phyloP scores from a whole-genome alignment of 192 early-diverging fungal species.

The Gamsiella multidivaricata region DNA sequence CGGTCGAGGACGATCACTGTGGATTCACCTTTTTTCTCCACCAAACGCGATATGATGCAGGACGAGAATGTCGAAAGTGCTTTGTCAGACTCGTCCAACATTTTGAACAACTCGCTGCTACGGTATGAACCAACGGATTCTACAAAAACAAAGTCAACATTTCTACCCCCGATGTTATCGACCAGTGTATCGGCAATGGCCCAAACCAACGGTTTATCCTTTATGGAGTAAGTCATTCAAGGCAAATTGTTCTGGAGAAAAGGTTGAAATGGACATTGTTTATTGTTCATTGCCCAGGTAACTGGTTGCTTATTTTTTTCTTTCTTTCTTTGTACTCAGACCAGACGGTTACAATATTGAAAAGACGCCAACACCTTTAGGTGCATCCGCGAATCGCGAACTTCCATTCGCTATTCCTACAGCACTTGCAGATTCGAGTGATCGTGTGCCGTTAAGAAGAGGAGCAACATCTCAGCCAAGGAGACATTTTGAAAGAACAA shows the following conservation, averaged over 20 bases:
- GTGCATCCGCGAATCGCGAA: neutral
- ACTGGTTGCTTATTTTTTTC: too few relatives aligned
- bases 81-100: constrained; percentile 1
- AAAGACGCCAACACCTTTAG: neutral
- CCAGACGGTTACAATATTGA: neutral
- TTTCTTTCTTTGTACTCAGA: neutral
- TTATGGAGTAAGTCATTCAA: neutral
- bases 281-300: too few relatives aligned
- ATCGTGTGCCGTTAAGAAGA: constrained; percentile 19
- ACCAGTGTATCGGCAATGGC: neutral
- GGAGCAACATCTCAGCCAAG: neutral
- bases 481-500: constrained; percentile 13
- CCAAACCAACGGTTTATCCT: neutral
- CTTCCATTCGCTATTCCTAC: neutral
- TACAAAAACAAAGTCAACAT: neutral
- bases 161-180: neutral
- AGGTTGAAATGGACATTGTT: too few relatives aligned
- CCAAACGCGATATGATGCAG: constrained; percentile 1
- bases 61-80: constrained; percentile 12
- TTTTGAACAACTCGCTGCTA: neutral
- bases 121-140: neutral
- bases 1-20: neutral
- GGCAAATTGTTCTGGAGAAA: neutral
- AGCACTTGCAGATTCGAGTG: neutral
- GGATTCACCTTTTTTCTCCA: neutral